Evolutionary conservation across 768 basidiomycete species (phyloP).

Genomic region (Tricholoma flavovirens): DNA sequence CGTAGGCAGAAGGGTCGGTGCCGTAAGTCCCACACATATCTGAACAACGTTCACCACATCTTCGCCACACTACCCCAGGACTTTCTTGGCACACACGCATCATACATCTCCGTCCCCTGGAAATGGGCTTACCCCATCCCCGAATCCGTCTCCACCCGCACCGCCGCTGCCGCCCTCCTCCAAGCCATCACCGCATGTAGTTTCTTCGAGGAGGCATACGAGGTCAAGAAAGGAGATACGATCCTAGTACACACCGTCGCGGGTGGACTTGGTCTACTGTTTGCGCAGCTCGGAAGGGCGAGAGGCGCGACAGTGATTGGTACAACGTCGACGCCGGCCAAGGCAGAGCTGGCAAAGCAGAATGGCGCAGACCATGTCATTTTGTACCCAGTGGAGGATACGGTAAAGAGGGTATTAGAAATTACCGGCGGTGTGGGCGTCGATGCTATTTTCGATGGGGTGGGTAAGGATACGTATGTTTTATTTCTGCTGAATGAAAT

Average conservation of each 20-base stretch:
- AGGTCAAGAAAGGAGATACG: conserved; percentile 72
- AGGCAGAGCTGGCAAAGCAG: conserved; percentile 71
- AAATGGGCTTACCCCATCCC: conserved; percentile 62
- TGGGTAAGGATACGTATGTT: conserved; percentile 87
- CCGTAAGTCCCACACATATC: conserved; percentile 36
- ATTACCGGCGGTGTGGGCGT: conserved; percentile 78
- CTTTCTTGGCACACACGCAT: conserved; percentile 51
- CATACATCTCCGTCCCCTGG: conserved; percentile 68
- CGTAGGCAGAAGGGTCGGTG: conserved; percentile 69
- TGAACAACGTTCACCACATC: not conserved
- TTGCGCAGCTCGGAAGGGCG: conserved; percentile 62
- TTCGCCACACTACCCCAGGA: conserved; percentile 28
- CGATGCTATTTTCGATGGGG: conserved; percentile 87
- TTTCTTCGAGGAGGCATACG: conserved; percentile 81
- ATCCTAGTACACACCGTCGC: conserved; percentile 89
- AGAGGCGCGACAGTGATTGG: conserved; percentile 89
- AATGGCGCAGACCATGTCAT: conserved; percentile 88
- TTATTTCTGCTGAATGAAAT: not conserved
- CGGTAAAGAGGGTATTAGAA: conserved; percentile 65
- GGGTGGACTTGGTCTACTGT: conserved; percentile 75
- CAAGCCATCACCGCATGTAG: conserved; percentile 77
- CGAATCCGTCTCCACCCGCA: conserved; percentile 45
- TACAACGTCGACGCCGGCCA: conserved; percentile 81
- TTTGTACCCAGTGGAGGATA: conserved; percentile 70
- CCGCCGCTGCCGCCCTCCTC: conserved; percentile 61